Percentiles rank a stretch among this genome's conserved stretches.
Conservation (phyloP, 1,139 yeast species). For the Kazachstania sp. region DNA sequence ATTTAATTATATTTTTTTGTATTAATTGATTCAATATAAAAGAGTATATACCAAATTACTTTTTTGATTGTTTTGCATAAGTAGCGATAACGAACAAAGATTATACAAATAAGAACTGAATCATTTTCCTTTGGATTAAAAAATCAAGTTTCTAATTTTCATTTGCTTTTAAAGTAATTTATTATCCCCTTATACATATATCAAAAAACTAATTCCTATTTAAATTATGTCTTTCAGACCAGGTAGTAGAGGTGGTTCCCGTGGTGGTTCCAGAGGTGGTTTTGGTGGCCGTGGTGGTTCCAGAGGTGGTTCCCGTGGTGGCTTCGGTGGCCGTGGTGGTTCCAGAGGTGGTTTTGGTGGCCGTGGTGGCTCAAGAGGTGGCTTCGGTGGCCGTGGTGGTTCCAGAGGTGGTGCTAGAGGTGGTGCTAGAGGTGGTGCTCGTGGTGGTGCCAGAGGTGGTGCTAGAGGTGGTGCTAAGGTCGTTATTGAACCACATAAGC, state of each 20-base stretch:
- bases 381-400: constrained; percentile 54
- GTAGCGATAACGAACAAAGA: not conserved
- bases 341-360: constrained; percentile 32
- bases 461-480: constrained; percentile 90
- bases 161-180: no score
- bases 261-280: constrained; percentile 28
- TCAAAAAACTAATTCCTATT: not conserved
- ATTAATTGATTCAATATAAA: not conserved
- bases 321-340: constrained; percentile 34
- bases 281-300: constrained; percentile 45
- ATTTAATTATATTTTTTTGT: no score
- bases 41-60: no score
- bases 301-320: constrained; percentile 44
- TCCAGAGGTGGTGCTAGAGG: no score
- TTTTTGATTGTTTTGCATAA: no score
- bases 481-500: constrained; percentile 96
- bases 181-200: not conserved
- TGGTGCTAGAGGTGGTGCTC: constrained; percentile 76
- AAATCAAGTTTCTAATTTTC: no score
- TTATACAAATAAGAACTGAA: no score
- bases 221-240: constrained; percentile 46
- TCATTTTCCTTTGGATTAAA: no score
- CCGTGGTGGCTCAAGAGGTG: constrained; percentile 35
- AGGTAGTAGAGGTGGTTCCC: constrained; percentile 39
- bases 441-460: constrained; percentile 76